Evolutionary conservation across 2,329 filamentous ascomycete genomes (phyloP).

Genomic region (Penicillium sp.): DNA sequence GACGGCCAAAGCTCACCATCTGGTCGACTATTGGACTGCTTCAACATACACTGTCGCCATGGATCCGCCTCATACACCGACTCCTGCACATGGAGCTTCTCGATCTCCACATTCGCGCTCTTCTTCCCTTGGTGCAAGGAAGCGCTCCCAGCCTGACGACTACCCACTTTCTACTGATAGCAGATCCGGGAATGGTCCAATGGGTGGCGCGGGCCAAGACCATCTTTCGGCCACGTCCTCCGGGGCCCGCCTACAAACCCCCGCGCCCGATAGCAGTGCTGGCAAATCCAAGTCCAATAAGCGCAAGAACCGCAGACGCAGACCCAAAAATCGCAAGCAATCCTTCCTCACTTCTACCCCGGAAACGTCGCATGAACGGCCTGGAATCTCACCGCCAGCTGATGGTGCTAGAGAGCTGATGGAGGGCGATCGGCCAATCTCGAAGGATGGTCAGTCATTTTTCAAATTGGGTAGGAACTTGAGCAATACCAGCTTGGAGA

Average conservation of each 20-base stretch:
- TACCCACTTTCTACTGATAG: slow-evolving; percentile 22
- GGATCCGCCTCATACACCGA: slow-evolving; percentile 6
- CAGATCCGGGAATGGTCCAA: slow-evolving; percentile 21
- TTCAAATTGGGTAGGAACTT: slow-evolving; percentile 61
- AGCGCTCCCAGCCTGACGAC: slow-evolving; percentile 14
- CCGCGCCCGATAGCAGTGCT: slow-evolving; percentile 21
- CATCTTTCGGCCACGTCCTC: slow-evolving; percentile 14
- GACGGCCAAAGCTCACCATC: slow-evolving; percentile 1
- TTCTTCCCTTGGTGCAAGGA: slow-evolving; percentile 14
- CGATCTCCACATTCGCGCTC: slow-evolving; percentile 10
- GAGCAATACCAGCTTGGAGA: slow-evolving; percentile 87
- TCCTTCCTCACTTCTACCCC: slow-evolving; percentile 67
- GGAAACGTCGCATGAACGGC: slow-evolving; percentile 53
- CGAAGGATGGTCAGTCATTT: slow-evolving; percentile 46
- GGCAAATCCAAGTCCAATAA: slow-evolving; percentile 28
- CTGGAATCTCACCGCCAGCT: slow-evolving; percentile 53
- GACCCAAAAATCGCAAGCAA: slow-evolving; percentile 76
- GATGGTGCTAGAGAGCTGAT: slow-evolving; percentile 32
- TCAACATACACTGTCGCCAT: not conserved
- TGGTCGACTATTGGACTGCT: not conserved
- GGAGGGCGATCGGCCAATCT: slow-evolving; percentile 27
- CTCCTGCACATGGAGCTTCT: slow-evolving; percentile 4
- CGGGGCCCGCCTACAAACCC: slow-evolving; percentile 22
- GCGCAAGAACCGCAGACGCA: slow-evolving; percentile 70
- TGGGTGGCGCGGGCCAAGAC: slow-evolving; percentile 15